These are phyloP conservation scores for Auricularia auricula-judae DNA, from an alignment of 768 basidiomycete species.

Conservation along the genomic window DNA sequence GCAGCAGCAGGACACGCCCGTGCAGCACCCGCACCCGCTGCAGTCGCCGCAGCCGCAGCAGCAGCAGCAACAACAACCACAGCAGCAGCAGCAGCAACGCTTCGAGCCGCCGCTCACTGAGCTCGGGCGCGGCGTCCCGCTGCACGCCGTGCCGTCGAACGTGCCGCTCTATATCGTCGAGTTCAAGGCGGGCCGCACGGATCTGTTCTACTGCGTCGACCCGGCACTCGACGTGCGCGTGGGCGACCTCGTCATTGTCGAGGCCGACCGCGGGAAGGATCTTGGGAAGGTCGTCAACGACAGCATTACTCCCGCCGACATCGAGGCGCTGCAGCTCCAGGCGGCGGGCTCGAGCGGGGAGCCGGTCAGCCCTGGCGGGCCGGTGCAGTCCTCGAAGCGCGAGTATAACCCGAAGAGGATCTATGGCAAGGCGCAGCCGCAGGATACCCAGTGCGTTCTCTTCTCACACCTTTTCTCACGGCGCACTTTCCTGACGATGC, in stretches of 20 bases:
- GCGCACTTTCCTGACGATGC: slow-evolving; percentile 4
- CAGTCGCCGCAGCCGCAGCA: slow-evolving; percentile 1
- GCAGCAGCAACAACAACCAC: slow-evolving; percentile 1
- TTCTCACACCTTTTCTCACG: not conserved
- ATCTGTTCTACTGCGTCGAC: slow-evolving; percentile 85
- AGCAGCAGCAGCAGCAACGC: slow-evolving; percentile 21
- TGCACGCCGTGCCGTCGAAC: slow-evolving; percentile 68
- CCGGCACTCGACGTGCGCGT: slow-evolving; percentile 52
- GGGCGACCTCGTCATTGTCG: slow-evolving; percentile 92
- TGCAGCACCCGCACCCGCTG: slow-evolving; percentile 14
- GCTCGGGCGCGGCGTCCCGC: slow-evolving; percentile 82
- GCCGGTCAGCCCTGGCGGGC: slow-evolving; percentile 40
- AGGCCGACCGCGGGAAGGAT: slow-evolving; percentile 91
- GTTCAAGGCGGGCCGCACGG: slow-evolving; percentile 94
- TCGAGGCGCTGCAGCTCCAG: slow-evolving; percentile 81
- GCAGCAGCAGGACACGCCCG: slow-evolving; percentile 10
- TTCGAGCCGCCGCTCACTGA: slow-evolving; percentile 27
- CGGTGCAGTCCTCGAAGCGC: slow-evolving; percentile 47
- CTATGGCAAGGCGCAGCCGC: slow-evolving; percentile 72
- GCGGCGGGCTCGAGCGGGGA: slow-evolving; percentile 41
- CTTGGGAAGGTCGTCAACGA: slow-evolving; percentile 88
- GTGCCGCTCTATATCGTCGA: slow-evolving; percentile 94
- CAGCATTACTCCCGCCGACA: slow-evolving; percentile 79
- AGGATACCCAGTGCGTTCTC: slow-evolving; percentile 66
- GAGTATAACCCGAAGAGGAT: slow-evolving; percentile 97